phyloP scores from a whole-genome alignment of 495 filamentous ascomycete species.

The Neurospora sp. region DNA sequence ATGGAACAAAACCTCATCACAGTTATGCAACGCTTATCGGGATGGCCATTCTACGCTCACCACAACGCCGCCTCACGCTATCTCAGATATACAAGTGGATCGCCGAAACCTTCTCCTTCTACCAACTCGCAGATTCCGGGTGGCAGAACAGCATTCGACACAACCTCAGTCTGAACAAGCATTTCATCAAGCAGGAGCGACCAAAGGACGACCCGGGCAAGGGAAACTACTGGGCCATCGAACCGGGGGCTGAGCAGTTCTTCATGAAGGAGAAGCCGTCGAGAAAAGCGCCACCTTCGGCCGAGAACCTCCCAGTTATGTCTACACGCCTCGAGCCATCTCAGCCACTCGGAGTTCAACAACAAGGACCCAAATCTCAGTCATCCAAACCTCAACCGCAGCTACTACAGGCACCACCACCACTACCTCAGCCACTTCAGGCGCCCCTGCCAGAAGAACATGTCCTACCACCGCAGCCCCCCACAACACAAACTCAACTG shows the following conservation, averaged over 20 bases:
- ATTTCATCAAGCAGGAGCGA: constrained; percentile 91
- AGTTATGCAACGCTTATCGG: constrained; percentile 95
- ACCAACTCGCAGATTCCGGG: constrained; percentile 69
- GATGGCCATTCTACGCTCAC: constrained; percentile 88
- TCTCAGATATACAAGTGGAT: constrained; percentile 99
- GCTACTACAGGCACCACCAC: not conserved
- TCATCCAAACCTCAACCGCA: constrained; percentile 6
- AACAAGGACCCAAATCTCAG: not conserved
- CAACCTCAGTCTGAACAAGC: constrained; percentile 94
- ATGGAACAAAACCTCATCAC: constrained; percentile 78
- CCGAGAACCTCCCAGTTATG: constrained; percentile 39
- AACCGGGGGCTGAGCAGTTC: constrained; percentile 74
- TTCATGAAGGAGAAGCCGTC: constrained; percentile 78
- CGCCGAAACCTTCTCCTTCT: constrained; percentile 82
- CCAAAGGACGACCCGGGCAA: constrained; percentile 97
- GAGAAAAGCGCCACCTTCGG: constrained; percentile 34
- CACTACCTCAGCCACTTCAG: not conserved
- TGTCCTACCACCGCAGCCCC: constrained; percentile 18
- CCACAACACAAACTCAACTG: constrained; percentile 19
- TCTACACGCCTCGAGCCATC: constrained; percentile 33
- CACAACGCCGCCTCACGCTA: constrained; percentile 73
- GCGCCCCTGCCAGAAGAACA: constrained; percentile 15
- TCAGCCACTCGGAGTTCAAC: constrained; percentile 4
- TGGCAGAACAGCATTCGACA: constrained; percentile 99
- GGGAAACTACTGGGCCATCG: constrained; percentile 96